Evolutionary conservation across 306 rosid species (phyloP).

Genomic region (Cyamopsis tetragonoloba): DNA sequence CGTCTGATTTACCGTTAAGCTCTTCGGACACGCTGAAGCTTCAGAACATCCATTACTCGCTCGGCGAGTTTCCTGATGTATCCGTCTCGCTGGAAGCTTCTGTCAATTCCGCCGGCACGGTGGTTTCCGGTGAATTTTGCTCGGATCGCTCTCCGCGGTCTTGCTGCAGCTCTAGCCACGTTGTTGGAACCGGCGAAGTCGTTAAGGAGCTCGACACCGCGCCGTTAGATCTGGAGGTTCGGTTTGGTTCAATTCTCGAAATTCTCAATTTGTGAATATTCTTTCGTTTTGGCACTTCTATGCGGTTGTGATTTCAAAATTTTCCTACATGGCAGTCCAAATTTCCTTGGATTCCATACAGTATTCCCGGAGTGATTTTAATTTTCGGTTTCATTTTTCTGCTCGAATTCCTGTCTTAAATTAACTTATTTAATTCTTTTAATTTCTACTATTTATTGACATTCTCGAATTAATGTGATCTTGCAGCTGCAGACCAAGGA

Average conservation of each 20-base stretch:
- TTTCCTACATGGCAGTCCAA: neutral
- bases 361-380: neutral
- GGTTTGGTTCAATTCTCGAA: conserved; percentile 37
- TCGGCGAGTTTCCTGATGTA: neutral
- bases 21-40: conserved; percentile 23
- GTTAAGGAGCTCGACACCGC: conserved; percentile 13
- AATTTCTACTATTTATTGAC: conserved; percentile 17
- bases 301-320: neutral
- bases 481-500: conserved; percentile 59
- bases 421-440: neutral
- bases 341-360: conserved; percentile 28
- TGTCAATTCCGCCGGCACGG: conserved; percentile 6
- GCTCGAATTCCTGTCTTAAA: conserved; percentile 5
- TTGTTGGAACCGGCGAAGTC: conserved; percentile 27
- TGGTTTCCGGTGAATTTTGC: conserved; percentile 11
- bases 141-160: conserved; percentile 37
- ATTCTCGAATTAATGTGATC: conserved; percentile 19
- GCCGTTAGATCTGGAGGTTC: conserved; percentile 63
- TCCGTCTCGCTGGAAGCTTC: conserved; percentile 28
- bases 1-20: neutral
- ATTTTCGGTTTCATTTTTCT: neutral
- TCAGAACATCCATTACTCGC: neutral
- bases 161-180: conserved; percentile 42
- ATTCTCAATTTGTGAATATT: neutral
- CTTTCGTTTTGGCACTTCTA: neutral